These are phyloP conservation scores for Clarireedia sp. DNA, from an alignment of 2,329 filamentous ascomycete genomes.

Conservation along the genomic window DNA sequence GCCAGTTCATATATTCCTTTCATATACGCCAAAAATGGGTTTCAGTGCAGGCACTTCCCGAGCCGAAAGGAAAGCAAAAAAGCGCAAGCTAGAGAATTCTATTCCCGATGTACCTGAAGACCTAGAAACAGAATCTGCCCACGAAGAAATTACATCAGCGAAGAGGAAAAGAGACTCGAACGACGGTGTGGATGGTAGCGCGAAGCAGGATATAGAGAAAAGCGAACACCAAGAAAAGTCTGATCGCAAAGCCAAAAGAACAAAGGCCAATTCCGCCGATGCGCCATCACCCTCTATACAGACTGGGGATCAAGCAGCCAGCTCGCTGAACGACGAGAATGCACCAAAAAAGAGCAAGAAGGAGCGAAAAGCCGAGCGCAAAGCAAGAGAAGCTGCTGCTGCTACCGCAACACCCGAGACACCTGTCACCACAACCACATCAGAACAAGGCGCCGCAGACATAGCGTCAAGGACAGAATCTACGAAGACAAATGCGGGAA, in stretches of 20 bases:
- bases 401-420: slow-evolving; percentile 1
- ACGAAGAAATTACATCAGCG: slow-evolving; percentile 14
- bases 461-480: neutral
- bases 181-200: neutral
- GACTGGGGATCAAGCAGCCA: neutral
- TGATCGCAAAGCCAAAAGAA: slow-evolving; percentile 1
- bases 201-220: slow-evolving; percentile 7
- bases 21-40: slow-evolving; percentile 15
- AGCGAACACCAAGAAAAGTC: neutral
- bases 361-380: slow-evolving; percentile 30
- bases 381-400: slow-evolving; percentile 27
- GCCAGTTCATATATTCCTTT: neutral
- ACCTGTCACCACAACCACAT: no score
- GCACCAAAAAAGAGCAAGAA: slow-evolving; percentile 31
- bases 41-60: slow-evolving; percentile 21
- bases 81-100: slow-evolving; percentile 28
- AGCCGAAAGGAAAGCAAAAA: slow-evolving; percentile 30
- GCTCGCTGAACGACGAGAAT: slow-evolving; percentile 19
- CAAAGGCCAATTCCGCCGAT: neutral
- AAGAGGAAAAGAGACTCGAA: slow-evolving; percentile 1
- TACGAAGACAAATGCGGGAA: slow-evolving; percentile 31
- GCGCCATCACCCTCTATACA: neutral
- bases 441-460: neutral
- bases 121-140: slow-evolving; percentile 15
- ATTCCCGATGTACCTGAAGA: slow-evolving; percentile 29